Base-by-base conservation (phyloP, 352 stramenopile species). In the Pythium scleroteichum region DNA sequence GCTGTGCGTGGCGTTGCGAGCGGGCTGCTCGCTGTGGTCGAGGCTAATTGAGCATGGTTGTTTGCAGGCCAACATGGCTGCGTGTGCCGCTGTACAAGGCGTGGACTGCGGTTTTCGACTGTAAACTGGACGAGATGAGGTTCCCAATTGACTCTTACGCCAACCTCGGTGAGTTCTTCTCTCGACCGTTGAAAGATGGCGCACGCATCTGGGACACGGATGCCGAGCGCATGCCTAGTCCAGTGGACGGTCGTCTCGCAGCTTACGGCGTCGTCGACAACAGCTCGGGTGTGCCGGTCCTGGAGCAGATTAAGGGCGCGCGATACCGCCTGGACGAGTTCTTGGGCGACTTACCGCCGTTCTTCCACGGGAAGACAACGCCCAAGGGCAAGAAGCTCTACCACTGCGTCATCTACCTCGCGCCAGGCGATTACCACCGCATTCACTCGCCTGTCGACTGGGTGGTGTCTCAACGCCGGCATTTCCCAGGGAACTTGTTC, bases 121-220 rank as follows among this genome's bases (percentile, higher is more conserved):
- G 86, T 69, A 92, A 94, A 40, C 68, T 94, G 40, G 78, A 93
- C 66, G 86, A 94, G 58, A 92, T 93, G 82, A 85, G 85, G 68
- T 90, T 87, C 52, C 80, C 82, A 32, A 73, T 92, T 39, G 71
- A 85, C 50, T 59, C 76, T 41, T 95, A 95, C 48, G 64, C 52
- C 7, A 95, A 93, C 62, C 69, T 95, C 5, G 79, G 79, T 42
- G 84, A 93, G 68, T 95, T 94, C 59, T 95, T 95, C 63, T 90
- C 82, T 22, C 79, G 86, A 4, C 84, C 84, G 24, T 55, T 95
- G 13, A 94, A 92, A 58, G 79, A 90, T 32, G 82, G 79, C 26
- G 58, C 52, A 7, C 79, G 82, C 29, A 55, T 62, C n/a, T 88
- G 87, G 39, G 71, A 84, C 49, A 58, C 33, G 2, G 35, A 67